phyloP scores from a whole-genome alignment of 1,284 basidiomycete species.

The Rhodotorula sp. region DNA sequence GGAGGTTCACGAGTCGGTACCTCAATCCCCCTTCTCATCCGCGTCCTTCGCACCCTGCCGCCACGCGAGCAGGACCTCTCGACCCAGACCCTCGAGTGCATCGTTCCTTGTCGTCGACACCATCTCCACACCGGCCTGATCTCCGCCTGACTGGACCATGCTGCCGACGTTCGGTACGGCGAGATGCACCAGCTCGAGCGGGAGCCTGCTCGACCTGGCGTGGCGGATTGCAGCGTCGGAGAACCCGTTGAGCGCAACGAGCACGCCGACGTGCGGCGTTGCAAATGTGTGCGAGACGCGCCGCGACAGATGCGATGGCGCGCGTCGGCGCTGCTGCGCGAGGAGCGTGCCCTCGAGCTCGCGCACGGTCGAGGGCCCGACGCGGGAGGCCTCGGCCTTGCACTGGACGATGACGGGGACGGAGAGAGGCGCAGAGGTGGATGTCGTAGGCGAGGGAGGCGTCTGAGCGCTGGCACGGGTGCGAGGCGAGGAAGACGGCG shows the following conservation, averaged over 20 bases:
- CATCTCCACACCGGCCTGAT: too few relatives aligned
- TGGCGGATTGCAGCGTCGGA: slow-evolving; percentile 7
- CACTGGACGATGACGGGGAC: slow-evolving; percentile 33
- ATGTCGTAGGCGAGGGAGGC: background rate
- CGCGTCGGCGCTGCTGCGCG: background rate
- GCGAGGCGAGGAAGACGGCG: background rate
- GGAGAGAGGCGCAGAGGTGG: too few relatives aligned
- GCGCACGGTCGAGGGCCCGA: slow-evolving; percentile 31
- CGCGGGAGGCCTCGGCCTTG: slow-evolving; percentile 23
- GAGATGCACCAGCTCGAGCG: slow-evolving; percentile 24
- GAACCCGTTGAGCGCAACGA: slow-evolving; percentile 30
- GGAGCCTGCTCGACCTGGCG: slow-evolving; percentile 8
- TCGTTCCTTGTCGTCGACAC: background rate
- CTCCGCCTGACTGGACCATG: background rate
- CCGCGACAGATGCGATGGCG: background rate
- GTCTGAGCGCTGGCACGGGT: too few relatives aligned
- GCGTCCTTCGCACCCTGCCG: background rate
- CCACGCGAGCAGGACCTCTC: background rate
- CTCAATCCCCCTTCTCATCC: background rate
- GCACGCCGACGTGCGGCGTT: slow-evolving; percentile 11
- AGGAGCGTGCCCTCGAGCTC: slow-evolving; percentile 36
- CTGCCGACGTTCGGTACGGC: background rate
- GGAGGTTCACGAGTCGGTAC: too few relatives aligned
- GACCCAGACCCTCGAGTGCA: background rate
- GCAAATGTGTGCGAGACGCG: background rate